Percentiles rank a stretch among this genome's conserved stretches.
Evolutionary conservation across 2,329 filamentous ascomycete genomes (phyloP).

Genomic region (Arachnopeziza araneosa): DNA sequence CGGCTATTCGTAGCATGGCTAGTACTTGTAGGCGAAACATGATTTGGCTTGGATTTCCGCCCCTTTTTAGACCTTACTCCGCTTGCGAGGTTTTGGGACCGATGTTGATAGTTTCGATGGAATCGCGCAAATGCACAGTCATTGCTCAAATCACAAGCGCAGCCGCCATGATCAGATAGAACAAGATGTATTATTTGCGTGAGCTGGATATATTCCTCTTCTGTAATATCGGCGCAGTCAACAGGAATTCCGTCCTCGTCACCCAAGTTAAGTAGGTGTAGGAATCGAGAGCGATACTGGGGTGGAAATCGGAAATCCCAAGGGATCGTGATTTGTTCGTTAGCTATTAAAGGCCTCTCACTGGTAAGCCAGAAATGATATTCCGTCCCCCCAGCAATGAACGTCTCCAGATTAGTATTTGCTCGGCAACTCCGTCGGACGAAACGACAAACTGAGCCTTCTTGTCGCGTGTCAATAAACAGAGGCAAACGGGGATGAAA

Average conservation of each 20-base stretch:
- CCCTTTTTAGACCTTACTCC: constrained; percentile 31
- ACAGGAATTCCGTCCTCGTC: constrained; percentile 46
- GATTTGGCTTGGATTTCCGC: constrained; percentile 45
- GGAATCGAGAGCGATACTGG: constrained; percentile 46
- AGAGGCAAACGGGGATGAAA: constrained; percentile 85
- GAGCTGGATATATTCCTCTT: constrained; percentile 55
- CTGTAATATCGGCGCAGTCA: constrained; percentile 35
- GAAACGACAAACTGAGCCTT: constrained; percentile 82
- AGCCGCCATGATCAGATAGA: constrained; percentile 73
- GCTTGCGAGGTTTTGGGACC: constrained; percentile 41
- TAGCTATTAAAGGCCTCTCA: constrained; percentile 63
- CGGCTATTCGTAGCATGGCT: constrained; percentile 58
- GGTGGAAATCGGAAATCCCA: constrained; percentile 64
- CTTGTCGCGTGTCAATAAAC: constrained; percentile 85
- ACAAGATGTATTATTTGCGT: constrained; percentile 63
- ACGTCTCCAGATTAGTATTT: constrained; percentile 83
- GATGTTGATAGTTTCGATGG: constrained; percentile 50
- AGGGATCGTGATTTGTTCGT: constrained; percentile 57
- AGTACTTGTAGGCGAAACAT: constrained; percentile 57
- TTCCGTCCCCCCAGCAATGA: constrained; percentile 66
- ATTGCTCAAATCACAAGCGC: constrained; percentile 62
- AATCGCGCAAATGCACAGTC: constrained; percentile 62
- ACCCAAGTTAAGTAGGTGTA: constrained; percentile 54
- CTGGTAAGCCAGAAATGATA: constrained; percentile 94
- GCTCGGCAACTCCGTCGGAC: constrained; percentile 88